Evolutionary conservation across 2,329 filamentous ascomycete species (phyloP), one percentile per base, ranked within the genome.

Genomic region (Alternaria ventricosa): DNA sequence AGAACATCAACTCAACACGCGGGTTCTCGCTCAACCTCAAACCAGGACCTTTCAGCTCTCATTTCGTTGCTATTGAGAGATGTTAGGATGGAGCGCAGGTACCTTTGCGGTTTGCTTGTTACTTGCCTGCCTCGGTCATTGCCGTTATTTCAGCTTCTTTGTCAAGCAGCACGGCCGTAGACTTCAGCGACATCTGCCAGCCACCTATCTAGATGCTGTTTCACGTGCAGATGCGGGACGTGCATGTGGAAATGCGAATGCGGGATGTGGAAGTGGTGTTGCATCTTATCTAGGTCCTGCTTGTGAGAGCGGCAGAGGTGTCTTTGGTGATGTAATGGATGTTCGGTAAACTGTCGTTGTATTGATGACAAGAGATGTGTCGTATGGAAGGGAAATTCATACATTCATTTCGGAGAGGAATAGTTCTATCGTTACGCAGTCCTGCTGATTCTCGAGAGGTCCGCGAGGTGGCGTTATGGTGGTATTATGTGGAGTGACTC

Each of bases 121-220:
- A 20, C 50, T 4, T 41, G n/a, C 33, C 50, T 43, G 30, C 30
- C 22, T 23, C n/a, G 50, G 28, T n/a, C 13, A 18, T 54, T 41
- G 9, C 18, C 22, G 15, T 12, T 11, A 33, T 28, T 51, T 18
- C 18, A 13, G 20, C 18, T 33, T 12, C 27, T 43, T 51, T 33
- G 43, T 61, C 36, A 61, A 33, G 46, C 59, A 45, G 54, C 54
- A 28, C 54, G 54, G 28, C 54, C 27, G 23, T 57, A 51, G 13
- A 57, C 59, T 22, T 61, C 59, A 50, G 59, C 59, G 20, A 61
- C 54, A 41, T 57, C 59, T 25, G 27, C 54, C 27, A 61, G 54
- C 59, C 59, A 61, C 46, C 43, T 55, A 41, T 57, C 59, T n/a
- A 57, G 36, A 44, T 49, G 54, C 18, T 47, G 59, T 45, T 47